These are phyloP conservation scores for Coniochaeta hoffmannii DNA, from an alignment of 2,329 filamentous ascomycete species.

Conservation along the genomic window DNA sequence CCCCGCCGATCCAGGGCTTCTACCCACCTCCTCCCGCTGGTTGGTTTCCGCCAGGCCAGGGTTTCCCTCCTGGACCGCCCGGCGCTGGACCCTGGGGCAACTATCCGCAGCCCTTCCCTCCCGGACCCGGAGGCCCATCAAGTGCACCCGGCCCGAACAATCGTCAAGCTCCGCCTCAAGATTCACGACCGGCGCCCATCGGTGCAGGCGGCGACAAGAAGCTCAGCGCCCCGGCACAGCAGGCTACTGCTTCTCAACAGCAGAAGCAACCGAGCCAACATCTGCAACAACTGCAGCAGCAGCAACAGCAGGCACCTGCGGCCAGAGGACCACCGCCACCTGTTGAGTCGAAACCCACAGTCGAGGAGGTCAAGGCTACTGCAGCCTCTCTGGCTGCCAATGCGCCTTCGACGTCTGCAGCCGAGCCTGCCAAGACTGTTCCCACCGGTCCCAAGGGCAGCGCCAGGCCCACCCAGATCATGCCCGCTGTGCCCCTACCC, in stretches of 20 bases:
- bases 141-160: slow-evolving; percentile 22
- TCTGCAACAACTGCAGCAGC: too few species aligned
- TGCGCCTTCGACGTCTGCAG: slow-evolving; percentile 23
- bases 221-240: slow-evolving; percentile 34
- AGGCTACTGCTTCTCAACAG: slow-evolving; percentile 41
- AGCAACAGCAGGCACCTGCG: slow-evolving; percentile 30
- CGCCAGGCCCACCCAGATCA: slow-evolving; percentile 36
- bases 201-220: slow-evolving; percentile 43
- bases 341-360: slow-evolving; percentile 60
- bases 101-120: slow-evolving; percentile 48
- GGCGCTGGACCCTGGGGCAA: slow-evolving; percentile 54
- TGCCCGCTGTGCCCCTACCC: slow-evolving; percentile 59
- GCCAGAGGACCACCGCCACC: slow-evolving; percentile 50
- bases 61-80: slow-evolving; percentile 50
- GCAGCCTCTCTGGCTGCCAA: slow-evolving; percentile 39
- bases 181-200: slow-evolving; percentile 40
- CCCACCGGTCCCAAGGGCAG: slow-evolving; percentile 40
- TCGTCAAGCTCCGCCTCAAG: slow-evolving; percentile 20
- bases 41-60: slow-evolving; percentile 72
- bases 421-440: slow-evolving; percentile 28
- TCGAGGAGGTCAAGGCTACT: slow-evolving; percentile 43
- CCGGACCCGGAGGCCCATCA: slow-evolving; percentile 25
- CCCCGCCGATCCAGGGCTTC: slow-evolving; percentile 25
- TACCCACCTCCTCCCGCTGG: slow-evolving; percentile 65
- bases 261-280: slow-evolving; percentile 43